Evolutionary conservation across 2,329 filamentous ascomycete genomes (phyloP), one percentile per base, ranked within the genome.

Genomic region (Phoma sp.): DNA sequence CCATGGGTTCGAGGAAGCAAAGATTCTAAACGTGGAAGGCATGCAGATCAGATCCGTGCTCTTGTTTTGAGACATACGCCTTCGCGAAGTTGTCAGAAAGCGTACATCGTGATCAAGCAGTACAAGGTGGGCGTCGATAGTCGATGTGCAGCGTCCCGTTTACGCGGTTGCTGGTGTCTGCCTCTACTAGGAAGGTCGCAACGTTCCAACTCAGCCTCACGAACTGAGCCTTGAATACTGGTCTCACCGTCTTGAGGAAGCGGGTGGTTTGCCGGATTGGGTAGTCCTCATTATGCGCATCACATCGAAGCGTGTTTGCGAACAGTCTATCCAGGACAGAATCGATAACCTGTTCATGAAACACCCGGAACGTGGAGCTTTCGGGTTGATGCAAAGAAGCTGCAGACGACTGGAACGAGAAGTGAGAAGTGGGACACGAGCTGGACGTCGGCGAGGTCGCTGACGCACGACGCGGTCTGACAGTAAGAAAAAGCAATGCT

Each of bases 361-460:
- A 51, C 46, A 48, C 43, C 47, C 50, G 53, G 58, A 57, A 47
- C 41, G 54, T 48, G 31, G n/a, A 55, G 40, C 36, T 21, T 24
- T 43, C 22, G 10, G 51, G 44, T 51, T 33, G 48, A 55, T 40
- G 48, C 49, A 40, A 57, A 44, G 25, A 21, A 45, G n/a, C 58
- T 61, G 64, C 58, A 64, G 43, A 52, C 29, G 37, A 54, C 55
- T 55, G 31, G 17, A 61, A 56, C 43, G 48, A 55, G 58, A 44
- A 51, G 40, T 19, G 32, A 36, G 7, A 46, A 55, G 61, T 58
- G 61, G 50, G 51, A 63, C 60, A 36, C 47, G 21, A 36, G 35
- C 37, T 44, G 48, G 50, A 58, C 32, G 22, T 63, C 62, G 57
- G 62, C 59, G 57, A 63, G 49, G 60, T 61, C 29, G 49, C 46